Percentiles rank a stretch among this genome's conserved stretches.
These are phyloP conservation scores for Penicillium frequentans DNA, from an alignment of 2,329 filamentous ascomycete genomes.

Conservation along the genomic window DNA sequence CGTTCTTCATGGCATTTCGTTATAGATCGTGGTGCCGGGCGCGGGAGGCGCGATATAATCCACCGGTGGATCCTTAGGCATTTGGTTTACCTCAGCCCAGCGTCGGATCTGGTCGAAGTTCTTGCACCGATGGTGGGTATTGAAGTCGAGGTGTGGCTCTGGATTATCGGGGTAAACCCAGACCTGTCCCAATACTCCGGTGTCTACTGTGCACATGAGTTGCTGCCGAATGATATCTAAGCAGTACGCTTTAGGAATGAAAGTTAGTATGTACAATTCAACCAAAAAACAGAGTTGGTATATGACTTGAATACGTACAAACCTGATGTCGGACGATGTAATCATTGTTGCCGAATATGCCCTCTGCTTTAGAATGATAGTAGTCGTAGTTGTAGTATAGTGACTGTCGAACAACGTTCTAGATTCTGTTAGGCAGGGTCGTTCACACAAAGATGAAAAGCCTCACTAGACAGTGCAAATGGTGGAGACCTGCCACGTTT, in stretches of 20 bases:
- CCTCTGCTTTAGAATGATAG: conserved; percentile 52
- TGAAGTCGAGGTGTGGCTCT: conserved; percentile 61
- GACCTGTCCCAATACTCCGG: conserved; percentile 61
- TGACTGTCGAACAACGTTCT: conserved; percentile 60
- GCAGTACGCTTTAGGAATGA: conserved; percentile 51
- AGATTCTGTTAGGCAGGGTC: background rate
- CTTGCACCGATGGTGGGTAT: conserved; percentile 60
- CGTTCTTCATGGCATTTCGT: conserved; percentile 18
- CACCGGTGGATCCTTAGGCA: conserved; percentile 43
- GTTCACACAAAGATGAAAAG: background rate
- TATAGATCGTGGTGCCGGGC: conserved; percentile 20
- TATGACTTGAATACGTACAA: conserved; percentile 46
- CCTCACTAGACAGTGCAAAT: conserved; percentile 54
- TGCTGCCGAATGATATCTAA: conserved; percentile 63
- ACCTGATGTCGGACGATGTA: conserved; percentile 57
- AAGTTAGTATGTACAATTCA: background rate
- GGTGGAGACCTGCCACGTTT: conserved; percentile 34
- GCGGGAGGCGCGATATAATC: conserved; percentile 46
- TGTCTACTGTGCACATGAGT: conserved; percentile 63
- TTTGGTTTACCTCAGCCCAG: conserved; percentile 57
- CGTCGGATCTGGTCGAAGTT: conserved; percentile 55
- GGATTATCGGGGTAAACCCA: conserved; percentile 53
- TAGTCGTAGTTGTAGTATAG: conserved; percentile 62
- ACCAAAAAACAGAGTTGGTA: background rate
- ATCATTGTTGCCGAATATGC: conserved; percentile 59